Percentiles rank a stretch among this genome's conserved stretches.
phyloP scores from a whole-genome alignment of 805 yeast species.

The Clavispora santaluciae region DNA sequence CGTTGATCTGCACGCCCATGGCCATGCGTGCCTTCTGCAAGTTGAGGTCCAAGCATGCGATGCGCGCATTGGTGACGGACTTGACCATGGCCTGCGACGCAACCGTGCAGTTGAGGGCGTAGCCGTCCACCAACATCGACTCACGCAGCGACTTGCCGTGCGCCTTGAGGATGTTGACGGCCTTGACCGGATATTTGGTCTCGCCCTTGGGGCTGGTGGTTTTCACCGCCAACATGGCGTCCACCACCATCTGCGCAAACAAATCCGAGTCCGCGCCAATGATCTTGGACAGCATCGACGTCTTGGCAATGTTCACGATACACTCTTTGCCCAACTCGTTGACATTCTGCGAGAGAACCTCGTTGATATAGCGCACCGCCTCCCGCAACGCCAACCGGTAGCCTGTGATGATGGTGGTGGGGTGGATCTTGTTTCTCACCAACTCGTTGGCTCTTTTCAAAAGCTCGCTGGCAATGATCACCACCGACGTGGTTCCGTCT shows the following conservation, averaged over 20 bases:
- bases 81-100: slow-evolving; percentile 97
- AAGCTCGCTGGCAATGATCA: slow-evolving; percentile 89
- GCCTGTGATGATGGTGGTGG: slow-evolving; percentile 96
- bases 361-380: slow-evolving; percentile 80
- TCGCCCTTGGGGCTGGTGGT: slow-evolving; percentile 88
- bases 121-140: slow-evolving; percentile 83
- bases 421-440: slow-evolving; percentile 91
- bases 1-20: slow-evolving; percentile 94
- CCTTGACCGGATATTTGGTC: slow-evolving; percentile 89
- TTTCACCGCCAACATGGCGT: slow-evolving; percentile 91
- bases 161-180: slow-evolving; percentile 91
- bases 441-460: slow-evolving; percentile 89
- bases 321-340: slow-evolving; percentile 79
- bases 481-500: slow-evolving; percentile 97
- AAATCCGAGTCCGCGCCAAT: slow-evolving; percentile 92
- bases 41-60: slow-evolving; percentile 87
- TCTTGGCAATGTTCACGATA: slow-evolving; percentile 85
- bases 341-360: slow-evolving; percentile 77
- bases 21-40: slow-evolving; percentile 97
- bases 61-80: slow-evolving; percentile 61
- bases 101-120: slow-evolving; percentile 93
- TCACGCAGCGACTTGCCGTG: slow-evolving; percentile 93
- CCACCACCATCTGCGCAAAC: slow-evolving; percentile 86
- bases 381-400: slow-evolving; percentile 90
- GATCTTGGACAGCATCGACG: slow-evolving; percentile 95